phyloP scores from a whole-genome alignment of 805 yeast species.

The Komagataella phaffii region DNA sequence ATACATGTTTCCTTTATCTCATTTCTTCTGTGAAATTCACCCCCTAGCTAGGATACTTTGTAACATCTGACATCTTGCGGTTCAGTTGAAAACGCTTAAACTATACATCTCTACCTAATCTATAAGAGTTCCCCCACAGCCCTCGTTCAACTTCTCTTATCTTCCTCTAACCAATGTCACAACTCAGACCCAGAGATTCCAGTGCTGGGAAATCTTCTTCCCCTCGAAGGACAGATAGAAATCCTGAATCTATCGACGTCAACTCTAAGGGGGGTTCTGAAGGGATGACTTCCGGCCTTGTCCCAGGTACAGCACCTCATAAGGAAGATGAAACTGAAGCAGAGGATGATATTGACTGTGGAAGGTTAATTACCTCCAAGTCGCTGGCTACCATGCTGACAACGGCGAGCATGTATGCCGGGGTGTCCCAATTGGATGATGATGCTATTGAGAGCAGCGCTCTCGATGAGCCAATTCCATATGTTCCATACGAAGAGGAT shows the following conservation, averaged over 20 bases:
- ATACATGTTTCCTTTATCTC: not conserved
- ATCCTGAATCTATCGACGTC: not conserved
- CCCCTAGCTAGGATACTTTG: not conserved
- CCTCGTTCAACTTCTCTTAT: not conserved
- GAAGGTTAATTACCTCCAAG: slow-evolving; percentile 23
- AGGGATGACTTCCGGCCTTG: not conserved
- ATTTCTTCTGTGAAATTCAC: not conserved
- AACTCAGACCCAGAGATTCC: not conserved
- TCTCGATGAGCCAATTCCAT: slow-evolving; percentile 10
- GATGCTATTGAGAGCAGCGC: slow-evolving; percentile 14
- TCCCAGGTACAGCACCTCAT: not conserved
- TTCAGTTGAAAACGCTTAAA: not conserved
- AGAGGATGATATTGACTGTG: slow-evolving; percentile 1
- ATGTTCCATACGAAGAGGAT: slow-evolving; percentile 2
- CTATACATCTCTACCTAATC: not conserved
- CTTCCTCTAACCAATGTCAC: not conserved
- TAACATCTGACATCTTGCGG: not conserved
- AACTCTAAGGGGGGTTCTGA: not conserved
- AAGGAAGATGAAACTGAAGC: not conserved
- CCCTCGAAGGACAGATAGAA: not conserved
- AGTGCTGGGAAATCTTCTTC: not conserved
- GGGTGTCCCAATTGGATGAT: slow-evolving; percentile 19
- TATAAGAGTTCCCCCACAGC: not conserved
- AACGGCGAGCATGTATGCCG: slow-evolving; percentile 41
- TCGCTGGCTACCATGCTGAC: slow-evolving; percentile 43